A percentile compares a stretch with the other conserved stretches of the same genome.
Conservation (phyloP, 306 rosid species). For the Acacia acuminata region DNA sequence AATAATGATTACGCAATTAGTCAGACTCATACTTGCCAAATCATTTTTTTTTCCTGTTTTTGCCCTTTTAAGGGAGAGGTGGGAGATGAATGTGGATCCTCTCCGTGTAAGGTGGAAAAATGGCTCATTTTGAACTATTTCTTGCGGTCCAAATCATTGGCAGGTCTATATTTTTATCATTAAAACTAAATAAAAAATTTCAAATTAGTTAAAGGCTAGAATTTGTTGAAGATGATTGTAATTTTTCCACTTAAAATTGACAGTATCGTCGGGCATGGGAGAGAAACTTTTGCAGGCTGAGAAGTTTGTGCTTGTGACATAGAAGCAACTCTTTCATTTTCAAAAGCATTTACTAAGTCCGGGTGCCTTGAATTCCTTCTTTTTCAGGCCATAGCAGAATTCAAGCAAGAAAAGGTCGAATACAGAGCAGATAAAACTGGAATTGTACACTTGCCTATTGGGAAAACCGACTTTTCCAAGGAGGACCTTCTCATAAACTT, state of each 20-base stretch:
- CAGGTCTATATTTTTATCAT: too few relatives aligned
- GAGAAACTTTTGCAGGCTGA: neutral
- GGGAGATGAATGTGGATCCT: neutral
- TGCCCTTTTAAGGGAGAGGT: neutral
- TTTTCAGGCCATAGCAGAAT: conserved; percentile 91
- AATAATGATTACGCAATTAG: neutral
- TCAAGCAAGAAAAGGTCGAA: conserved; percentile 94
- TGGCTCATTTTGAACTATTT: neutral
- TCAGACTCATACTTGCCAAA: neutral
- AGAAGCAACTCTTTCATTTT: neutral
- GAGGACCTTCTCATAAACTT: conserved; percentile 87
- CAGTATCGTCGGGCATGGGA: neutral
- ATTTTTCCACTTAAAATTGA: neutral
- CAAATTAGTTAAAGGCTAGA: neutral
- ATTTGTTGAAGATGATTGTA: neutral
- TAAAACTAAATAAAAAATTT: too few relatives aligned
- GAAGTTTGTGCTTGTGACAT: neutral
- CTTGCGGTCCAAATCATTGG: neutral
- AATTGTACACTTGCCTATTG: conserved; percentile 87
- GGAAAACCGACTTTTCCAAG: conserved; percentile 80
- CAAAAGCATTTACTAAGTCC: neutral
- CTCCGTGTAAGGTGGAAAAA: neutral
- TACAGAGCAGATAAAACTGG: conserved; percentile 96
- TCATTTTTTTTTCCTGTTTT: neutral
- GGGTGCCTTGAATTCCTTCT: conserved; percentile 4